Conservation (phyloP, 192 early-diverging fungal genomes). For the Coemansia reversa region DNA sequence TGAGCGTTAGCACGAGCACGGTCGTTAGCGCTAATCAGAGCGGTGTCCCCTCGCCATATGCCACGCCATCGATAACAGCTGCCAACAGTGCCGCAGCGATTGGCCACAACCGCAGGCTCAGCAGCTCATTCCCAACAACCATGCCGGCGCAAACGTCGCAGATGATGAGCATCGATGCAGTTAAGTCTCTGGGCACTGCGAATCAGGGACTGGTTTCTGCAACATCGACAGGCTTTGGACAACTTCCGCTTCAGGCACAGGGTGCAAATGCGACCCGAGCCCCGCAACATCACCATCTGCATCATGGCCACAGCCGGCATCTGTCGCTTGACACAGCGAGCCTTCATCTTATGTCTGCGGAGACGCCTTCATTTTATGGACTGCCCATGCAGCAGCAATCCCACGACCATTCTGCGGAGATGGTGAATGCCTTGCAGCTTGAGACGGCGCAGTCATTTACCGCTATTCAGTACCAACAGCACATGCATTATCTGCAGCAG, state of each 20-base stretch:
- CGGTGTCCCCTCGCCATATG: conserved; percentile 31
- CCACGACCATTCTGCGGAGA: conserved; percentile 12
- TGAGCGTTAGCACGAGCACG: conserved; percentile 13
- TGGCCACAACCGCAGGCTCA: conserved; percentile 31
- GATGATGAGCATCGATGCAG: conserved; percentile 14
- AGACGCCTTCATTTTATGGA: conserved; percentile 10
- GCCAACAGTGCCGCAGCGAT: background rate
- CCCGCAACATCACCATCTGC: conserved; percentile 18
- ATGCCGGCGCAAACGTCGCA: conserved; percentile 16
- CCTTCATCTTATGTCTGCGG: conserved; percentile 20
- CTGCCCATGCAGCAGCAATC: conserved; percentile 14
- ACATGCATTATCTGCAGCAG: conserved; percentile 10
- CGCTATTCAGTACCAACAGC: conserved; percentile 6
- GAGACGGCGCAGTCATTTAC: background rate
- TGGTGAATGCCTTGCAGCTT: conserved; percentile 19
- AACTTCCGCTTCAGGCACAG: conserved; percentile 23
- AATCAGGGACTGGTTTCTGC: conserved; percentile 30
- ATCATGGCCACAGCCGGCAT: conserved; percentile 38
- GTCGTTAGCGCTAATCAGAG: conserved; percentile 24
- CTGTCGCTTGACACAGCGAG: conserved; percentile 42
- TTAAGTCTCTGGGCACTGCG: conserved; percentile 17
- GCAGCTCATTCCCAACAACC: conserved; percentile 21
- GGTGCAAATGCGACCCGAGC: background rate
- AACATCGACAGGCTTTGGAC: conserved; percentile 30
- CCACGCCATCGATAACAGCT: conserved; percentile 5